Conservation (phyloP, 129 eudicot species). For the Kitagawia praeruptora region DNA sequence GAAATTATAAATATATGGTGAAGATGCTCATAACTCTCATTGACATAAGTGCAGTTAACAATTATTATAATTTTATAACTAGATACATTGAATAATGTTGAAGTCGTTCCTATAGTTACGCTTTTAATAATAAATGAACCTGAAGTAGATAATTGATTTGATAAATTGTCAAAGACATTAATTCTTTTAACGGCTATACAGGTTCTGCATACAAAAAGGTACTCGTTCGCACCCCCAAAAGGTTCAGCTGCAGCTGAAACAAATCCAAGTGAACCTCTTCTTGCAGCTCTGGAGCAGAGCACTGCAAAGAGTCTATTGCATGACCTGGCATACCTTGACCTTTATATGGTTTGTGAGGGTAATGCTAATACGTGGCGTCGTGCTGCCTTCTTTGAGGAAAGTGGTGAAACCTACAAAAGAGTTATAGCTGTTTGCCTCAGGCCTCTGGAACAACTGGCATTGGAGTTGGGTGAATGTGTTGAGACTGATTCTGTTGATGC, state of each 20-base stretch:
- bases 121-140: neutral
- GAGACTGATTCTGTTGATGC: conserved; percentile 40
- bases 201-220: conserved; percentile 81
- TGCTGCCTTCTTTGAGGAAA: conserved; percentile 91
- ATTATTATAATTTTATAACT: neutral
- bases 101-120: neutral
- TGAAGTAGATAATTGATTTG: neutral
- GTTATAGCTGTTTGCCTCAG: conserved; percentile 63
- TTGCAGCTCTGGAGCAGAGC: conserved; percentile 74
- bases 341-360: conserved; percentile 83
- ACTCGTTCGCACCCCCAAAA: conserved; percentile 77
- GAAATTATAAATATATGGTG: neutral
- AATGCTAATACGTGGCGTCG: conserved; percentile 87
- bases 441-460: conserved; percentile 69
- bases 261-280: conserved; percentile 83
- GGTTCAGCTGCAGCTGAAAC: conserved; percentile 94
- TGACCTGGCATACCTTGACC: conserved; percentile 84
- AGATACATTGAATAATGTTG: neutral
- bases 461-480: conserved; percentile 44
- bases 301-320: conserved; percentile 51
- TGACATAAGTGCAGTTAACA: neutral
- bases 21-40: neutral
- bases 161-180: neutral
- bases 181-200: conserved; percentile 15
- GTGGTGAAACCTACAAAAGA: conserved; percentile 85